Base-by-base conservation (phyloP, 2,329 filamentous ascomycete species). In the Periglandula ipomoeae region DNA sequence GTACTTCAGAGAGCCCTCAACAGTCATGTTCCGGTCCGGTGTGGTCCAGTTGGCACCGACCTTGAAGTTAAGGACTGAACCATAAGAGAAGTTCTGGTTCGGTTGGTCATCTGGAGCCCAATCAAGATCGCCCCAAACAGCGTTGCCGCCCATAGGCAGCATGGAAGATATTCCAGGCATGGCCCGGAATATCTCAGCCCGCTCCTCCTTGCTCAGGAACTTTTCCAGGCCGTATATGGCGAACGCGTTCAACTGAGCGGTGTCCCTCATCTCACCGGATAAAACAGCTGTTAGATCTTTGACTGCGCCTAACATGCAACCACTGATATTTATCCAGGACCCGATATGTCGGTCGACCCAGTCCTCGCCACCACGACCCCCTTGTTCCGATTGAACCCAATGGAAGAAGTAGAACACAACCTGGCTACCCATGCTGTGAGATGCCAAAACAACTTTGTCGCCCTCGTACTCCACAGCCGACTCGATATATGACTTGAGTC, bases 101-200 rank as follows among this genome's bases (percentile, higher is more conserved):
- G 85, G 83, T 32, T 70, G 65, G 61, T 98, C 93, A 59, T 98
- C 93, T 0, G 93, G 93, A 0, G 93, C 93, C 74, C 87, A 89
- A 6, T 83, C 84, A 26, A 79, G 65, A 59, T 95, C 90, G 15
- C 93, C 93, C 93, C 93, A 98, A n/a, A 98, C 83, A 0, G 86
- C 86, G 50, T 95, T 82, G 22, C 93, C 93, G 30, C 93, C 93
- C 40, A 96, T 88, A 5, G 93, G 93, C 1, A 98, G 76, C 93
- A 98, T 98, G 43, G 88, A 93, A 6, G 87, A 94, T 52, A 96
- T 87, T 6, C 93, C 93, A 0, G 93, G 93, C 91, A 98, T 97
- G 40, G 89, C 88, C 46, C 93, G 83, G 72, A 98, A 95, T 39
- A 98, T 84, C 61, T 97, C 89, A 0, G 87, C 89, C 46, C 93